phyloP scores from a whole-genome alignment of 441 rosid genomes.

The Theobroma grandiflorum region DNA sequence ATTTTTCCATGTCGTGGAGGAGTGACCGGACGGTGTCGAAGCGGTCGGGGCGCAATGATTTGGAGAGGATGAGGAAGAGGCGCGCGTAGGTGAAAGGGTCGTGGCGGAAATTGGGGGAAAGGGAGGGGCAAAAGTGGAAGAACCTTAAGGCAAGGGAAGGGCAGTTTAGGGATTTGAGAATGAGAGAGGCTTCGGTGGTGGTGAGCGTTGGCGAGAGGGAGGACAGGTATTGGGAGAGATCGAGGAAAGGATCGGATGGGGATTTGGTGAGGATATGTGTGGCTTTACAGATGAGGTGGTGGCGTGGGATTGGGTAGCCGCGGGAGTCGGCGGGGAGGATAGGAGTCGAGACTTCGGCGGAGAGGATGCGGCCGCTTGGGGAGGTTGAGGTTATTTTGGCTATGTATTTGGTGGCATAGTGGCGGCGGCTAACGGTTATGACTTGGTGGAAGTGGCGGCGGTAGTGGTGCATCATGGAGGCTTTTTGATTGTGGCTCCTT shows the following conservation, averaged over 20 bases:
- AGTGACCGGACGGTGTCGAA: slow-evolving; percentile 54
- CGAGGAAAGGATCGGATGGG: slow-evolving; percentile 45
- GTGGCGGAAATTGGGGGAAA: slow-evolving; percentile 62
- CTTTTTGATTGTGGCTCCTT: not conserved
- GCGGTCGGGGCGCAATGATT: slow-evolving; percentile 57
- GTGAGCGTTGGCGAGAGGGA: slow-evolving; percentile 72
- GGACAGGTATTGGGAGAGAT: slow-evolving; percentile 67
- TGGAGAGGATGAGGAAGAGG: slow-evolving; percentile 73
- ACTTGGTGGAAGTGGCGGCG: slow-evolving; percentile 5
- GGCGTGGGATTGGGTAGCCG: slow-evolving; percentile 85
- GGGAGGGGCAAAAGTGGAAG: slow-evolving; percentile 69
- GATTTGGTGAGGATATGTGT: slow-evolving; percentile 57
- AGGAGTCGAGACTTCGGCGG: slow-evolving; percentile 71
- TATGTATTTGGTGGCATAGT: slow-evolving; percentile 73
- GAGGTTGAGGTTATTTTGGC: slow-evolving; percentile 83
- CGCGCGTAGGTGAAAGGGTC: slow-evolving; percentile 75
- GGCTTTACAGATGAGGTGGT: slow-evolving; percentile 73
- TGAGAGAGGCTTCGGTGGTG: slow-evolving; percentile 74
- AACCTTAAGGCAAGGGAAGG: slow-evolving; percentile 71
- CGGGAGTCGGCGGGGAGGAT: slow-evolving; percentile 68
- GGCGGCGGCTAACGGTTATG: slow-evolving; percentile 39
- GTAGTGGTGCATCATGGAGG: not conserved
- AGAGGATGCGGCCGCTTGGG: slow-evolving; percentile 71
- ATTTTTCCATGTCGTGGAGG: slow-evolving; percentile 65
- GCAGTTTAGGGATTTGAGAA: slow-evolving; percentile 76